phyloP scores from a whole-genome alignment of 306 rosid species.

The Inga oerstediana region DNA sequence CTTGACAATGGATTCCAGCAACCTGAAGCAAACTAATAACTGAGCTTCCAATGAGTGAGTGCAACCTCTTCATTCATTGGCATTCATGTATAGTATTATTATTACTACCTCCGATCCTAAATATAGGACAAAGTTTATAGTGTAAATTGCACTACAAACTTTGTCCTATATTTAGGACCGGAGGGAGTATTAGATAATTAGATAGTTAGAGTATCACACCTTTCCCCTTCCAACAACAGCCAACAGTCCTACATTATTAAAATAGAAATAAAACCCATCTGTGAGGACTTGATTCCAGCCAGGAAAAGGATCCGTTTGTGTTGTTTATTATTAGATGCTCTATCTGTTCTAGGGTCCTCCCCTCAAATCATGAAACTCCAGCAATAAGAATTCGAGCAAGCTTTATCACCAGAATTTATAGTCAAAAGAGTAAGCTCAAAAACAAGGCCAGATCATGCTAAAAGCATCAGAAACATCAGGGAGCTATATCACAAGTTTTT shows the following conservation, averaged over 20 bases:
- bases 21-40: slow-evolving; percentile 39
- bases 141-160: too few species aligned
- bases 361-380: background rate
- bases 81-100: background rate
- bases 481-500: background rate
- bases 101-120: too few species aligned
- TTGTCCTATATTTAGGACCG: too few species aligned
- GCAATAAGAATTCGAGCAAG: background rate
- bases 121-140: too few species aligned
- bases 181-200: background rate
- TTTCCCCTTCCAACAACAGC: background rate
- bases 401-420: background rate
- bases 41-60: slow-evolving; percentile 39
- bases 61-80: slow-evolving; percentile 58
- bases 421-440: background rate
- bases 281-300: background rate
- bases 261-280: background rate
- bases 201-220: background rate
- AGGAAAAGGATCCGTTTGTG: background rate
- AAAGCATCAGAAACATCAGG: background rate
- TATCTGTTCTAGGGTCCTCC: background rate
- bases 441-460: background rate
- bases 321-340: background rate
- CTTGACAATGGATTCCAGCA: slow-evolving; percentile 51
- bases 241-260: background rate